Conservation (phyloP, 2,329 filamentous ascomycete species). For the Xylariales sp. region DNA sequence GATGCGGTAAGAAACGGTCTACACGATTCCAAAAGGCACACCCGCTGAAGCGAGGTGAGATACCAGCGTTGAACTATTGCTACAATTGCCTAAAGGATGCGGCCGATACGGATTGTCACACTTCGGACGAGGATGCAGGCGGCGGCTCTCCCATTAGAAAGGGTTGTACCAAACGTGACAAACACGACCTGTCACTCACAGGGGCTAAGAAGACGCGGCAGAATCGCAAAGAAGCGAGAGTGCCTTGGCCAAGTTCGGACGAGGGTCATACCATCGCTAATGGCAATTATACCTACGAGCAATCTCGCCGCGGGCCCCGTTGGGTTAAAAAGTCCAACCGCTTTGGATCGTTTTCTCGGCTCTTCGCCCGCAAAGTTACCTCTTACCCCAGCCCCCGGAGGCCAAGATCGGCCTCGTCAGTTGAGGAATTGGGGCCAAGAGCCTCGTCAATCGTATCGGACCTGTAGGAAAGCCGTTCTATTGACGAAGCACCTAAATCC, state of each 20-base stretch:
- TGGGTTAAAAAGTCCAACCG: slow-evolving; percentile 30
- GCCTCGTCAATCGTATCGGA: slow-evolving; percentile 28
- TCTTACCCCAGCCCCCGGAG: neutral
- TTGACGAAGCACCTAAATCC: neutral
- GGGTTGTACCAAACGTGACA: slow-evolving; percentile 6
- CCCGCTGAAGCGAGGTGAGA: slow-evolving; percentile 44
- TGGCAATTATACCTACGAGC: slow-evolving; percentile 22
- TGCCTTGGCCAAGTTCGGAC: slow-evolving; percentile 23
- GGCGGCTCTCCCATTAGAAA: slow-evolving; percentile 1
- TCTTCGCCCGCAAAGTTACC: slow-evolving; percentile 25
- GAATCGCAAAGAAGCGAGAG: slow-evolving; percentile 14
- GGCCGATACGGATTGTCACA: slow-evolving; percentile 14
- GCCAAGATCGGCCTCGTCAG: slow-evolving; percentile 29
- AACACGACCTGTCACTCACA: neutral
- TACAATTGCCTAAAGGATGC: slow-evolving; percentile 39
- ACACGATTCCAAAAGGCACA: slow-evolving; percentile 41
- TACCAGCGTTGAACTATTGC: slow-evolving; percentile 44
- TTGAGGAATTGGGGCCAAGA: slow-evolving; percentile 35
- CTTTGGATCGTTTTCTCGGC: slow-evolving; percentile 30
- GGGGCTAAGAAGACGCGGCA: slow-evolving; percentile 23
- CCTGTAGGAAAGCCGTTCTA: neutral
- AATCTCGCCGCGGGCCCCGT: slow-evolving; percentile 19
- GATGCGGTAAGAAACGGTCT: slow-evolving; percentile 45
- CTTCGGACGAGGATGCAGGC: slow-evolving; percentile 11
- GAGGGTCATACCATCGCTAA: slow-evolving; percentile 12